phyloP scores from a whole-genome alignment of 2,329 filamentous ascomycete genomes.

The Exophiala bonariae region DNA sequence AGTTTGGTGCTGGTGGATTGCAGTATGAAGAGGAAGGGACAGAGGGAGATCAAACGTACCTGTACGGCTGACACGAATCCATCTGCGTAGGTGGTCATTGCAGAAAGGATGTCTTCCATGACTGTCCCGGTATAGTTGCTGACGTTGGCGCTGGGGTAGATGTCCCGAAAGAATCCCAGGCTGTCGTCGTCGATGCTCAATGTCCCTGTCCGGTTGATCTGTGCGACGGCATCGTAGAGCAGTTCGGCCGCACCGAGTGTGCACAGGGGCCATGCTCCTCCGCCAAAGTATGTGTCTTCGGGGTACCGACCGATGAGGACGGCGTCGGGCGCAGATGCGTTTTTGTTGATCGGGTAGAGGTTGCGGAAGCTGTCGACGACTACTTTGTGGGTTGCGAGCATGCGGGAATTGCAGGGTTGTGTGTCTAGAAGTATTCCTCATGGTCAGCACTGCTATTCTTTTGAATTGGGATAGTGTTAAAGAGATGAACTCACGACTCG shows the following conservation, averaged over 20 bases:
- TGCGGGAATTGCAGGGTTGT: constrained; percentile 69
- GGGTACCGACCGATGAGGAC: constrained; percentile 67
- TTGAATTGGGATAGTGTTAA: not conserved
- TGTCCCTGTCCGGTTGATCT: constrained; percentile 65
- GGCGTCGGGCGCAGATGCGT: constrained; percentile 59
- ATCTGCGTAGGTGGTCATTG: constrained; percentile 64
- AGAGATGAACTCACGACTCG: constrained; percentile 47
- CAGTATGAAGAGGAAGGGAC: not conserved
- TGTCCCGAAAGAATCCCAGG: constrained; percentile 69
- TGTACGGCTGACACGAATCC: constrained; percentile 48
- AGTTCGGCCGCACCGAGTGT: constrained; percentile 76
- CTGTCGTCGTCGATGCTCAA: constrained; percentile 67
- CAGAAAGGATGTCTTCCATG: constrained; percentile 48
- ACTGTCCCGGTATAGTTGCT: constrained; percentile 64
- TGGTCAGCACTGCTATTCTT: not conserved
- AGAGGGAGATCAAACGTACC: constrained; percentile 21
- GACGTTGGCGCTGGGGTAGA: constrained; percentile 56
- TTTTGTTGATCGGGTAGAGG: constrained; percentile 69
- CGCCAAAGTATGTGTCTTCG: constrained; percentile 72
- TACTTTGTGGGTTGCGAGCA: constrained; percentile 73
- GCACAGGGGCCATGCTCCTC: constrained; percentile 77
- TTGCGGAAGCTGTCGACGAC: constrained; percentile 74
- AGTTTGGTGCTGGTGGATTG: not conserved
- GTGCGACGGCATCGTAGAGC: constrained; percentile 72
- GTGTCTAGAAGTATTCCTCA: constrained; percentile 38